Evolutionary conservation across 208 protist genomes (phyloP), one percentile per base, ranked within the genome.

Genomic region (Wallacemonas rigidus): DNA sequence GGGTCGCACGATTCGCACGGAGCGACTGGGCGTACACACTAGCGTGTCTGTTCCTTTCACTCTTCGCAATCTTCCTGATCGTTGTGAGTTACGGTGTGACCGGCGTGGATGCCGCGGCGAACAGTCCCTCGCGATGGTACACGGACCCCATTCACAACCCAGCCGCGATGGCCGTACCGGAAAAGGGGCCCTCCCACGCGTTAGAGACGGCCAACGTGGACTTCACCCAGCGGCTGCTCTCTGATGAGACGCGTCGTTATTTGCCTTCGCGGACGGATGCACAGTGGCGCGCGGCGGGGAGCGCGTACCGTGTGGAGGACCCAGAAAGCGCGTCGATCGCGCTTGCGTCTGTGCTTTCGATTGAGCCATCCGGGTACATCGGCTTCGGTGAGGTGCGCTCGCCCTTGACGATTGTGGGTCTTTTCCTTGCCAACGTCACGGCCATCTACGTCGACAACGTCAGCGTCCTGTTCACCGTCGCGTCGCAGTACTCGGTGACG

Each of bases 291-390:
- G 26, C 26, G 26, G 26, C 26, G 26, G 26, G 26, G 26, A 26
- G 26, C 26, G 26, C 0, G 26, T 50, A 50, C 45, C 45, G 0
- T 14, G 45, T 1, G 45, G 8, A 12, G 45, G 8, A 50, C 6
- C 45, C 45, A 50, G 8, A 6, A 50, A 6, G 8, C 8, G 12
- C 45, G 45, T 50, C 45, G 12, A 50, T 50, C 45, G 51, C 60
- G 14, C 60, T 65, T 9, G 70, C 69, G 0, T 61, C 58, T 7
- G 55, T 85, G 9, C 53, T 77, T 38, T 72, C 76, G 5, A 68
- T 73, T 1, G 80, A 86, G 65, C 81, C 77, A 0, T 75, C 77
- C 7, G 77, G 81, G 11, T 65, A 76, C 7, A 86, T 86, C 26
- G 81, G 81, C 15, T 86, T 70, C 44, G 77, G 77, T 50, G 70